Base-by-base conservation (phyloP, 1,284 basidiomycete species). In the Malassezia furfur region DNA sequence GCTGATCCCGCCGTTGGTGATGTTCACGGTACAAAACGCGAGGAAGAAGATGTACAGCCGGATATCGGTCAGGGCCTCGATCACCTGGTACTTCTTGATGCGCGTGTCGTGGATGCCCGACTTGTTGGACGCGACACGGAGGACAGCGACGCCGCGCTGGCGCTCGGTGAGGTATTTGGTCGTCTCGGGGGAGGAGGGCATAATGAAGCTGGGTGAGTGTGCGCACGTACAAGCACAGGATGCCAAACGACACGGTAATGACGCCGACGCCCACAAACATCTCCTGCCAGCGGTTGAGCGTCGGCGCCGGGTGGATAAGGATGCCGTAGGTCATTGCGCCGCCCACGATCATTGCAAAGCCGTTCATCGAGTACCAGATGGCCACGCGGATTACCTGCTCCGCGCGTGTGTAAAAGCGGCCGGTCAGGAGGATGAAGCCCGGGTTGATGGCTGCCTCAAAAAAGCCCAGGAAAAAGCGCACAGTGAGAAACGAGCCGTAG, bases 61-160 rank as follows among this genome's bases (percentile, higher is more conserved):
- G 0, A 77, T 74, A 58, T 82, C 81, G n/a, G 57, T 67, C 31
- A 81, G 48, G 1, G 78, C 81, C 62, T 82, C 81, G 41, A 68
- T 75, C 36, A 74, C 74, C 75, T 80, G 79, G 48, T 79, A 73
- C 67, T 60, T 69, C 74, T 82, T 82, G 72, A 81, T 82, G 48
- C 77, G 74, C 57, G 76, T 78, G 67, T 82, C 81, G 67, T 82
- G 80, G 31, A 81, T 78, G 11, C 81, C 81, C 0, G 76, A 77
- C 65, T 76, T 68, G 65, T 82, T 82, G 62, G 78, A 77, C 40
- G 80, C 71, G 9, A 83, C 80, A n/a, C 81, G 77, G 65, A 81
- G 79, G 21, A 80, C 78, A 46, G 82, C 79, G 17, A 81, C 77
- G n/a, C 79, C 61, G 31, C 79, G 76, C 61, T 82, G 80, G 54